Evolutionary conservation across 306 rosid genomes (phyloP), one percentile per base, ranked within the genome.

Genomic region (Acacia confusa): DNA sequence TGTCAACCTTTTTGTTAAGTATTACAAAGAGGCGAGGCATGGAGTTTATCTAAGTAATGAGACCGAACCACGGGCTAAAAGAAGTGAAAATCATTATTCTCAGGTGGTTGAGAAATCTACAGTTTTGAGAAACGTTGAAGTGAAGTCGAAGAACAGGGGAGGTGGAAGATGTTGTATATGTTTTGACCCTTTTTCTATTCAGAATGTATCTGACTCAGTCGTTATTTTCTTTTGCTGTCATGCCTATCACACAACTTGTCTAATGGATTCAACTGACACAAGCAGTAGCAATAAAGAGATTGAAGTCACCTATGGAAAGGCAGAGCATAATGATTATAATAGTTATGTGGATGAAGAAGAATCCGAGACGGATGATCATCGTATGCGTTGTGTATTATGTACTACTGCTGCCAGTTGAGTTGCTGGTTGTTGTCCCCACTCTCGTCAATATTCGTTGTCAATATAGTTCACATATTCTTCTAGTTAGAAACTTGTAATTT

Each of bases 101-200:
- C 94, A 89, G 52, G 74, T 38, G 34, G 81, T 77, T 48, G 95
- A 93, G 80, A 91, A 87, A 82, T 84, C 93, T 68, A 43, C 45
- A 1, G 83, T 84, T 79, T 75, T 81, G 85, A 86, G 90, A 85
- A 77, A 82, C 78, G 79, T 81, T 79, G 93, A 82, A 78, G 84
- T 86, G 75, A 93, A 93, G 81, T 93, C 99, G 13, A 95, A 90
- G 92, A 88, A 92, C 17, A 81, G 89, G 84, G 99, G 99, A 70
- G 98, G 99, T 30, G 92, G 93, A 84, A 89, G 99, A 86, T 95
- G 99, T 84, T 95, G 99, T 88, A 93, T 95, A 81, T 95, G 99
- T 87, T 95, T 95, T 72, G 95, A 95, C 57, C 99, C 94, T 36
- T 92, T 95, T 82, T 88, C 91, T 9, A 90, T 95, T 79, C 98